phyloP scores from a whole-genome alignment of 1,139 yeast genomes.

The Geotrichum restrictum region DNA sequence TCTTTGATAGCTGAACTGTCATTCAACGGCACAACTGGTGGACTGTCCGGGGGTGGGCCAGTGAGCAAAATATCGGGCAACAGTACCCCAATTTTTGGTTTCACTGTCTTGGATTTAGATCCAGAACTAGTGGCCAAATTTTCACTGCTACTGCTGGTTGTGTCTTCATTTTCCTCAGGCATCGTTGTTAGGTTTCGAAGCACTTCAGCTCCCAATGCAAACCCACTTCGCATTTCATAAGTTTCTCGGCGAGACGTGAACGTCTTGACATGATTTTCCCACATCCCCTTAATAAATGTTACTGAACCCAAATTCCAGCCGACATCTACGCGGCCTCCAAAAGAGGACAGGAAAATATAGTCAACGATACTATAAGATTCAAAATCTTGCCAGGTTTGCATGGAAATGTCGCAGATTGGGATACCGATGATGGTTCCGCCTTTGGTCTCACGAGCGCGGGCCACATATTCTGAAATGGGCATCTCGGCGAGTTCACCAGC shows the following conservation, averaged over 20 bases:
- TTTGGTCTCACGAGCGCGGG: constrained; percentile 53
- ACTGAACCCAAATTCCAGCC: constrained; percentile 92
- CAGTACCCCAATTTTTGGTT: too few species aligned
- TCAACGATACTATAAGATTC: constrained; percentile 49
- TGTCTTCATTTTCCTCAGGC: not conserved
- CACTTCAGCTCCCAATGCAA: constrained; percentile 8
- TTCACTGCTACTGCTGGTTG: not conserved
- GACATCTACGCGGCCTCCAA: constrained; percentile 86
- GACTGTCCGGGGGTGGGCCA: too few species aligned
- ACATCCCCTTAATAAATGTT: constrained; percentile 89
- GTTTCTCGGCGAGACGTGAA: constrained; percentile 48
- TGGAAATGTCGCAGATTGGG: constrained; percentile 69
- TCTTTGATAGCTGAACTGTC: not conserved
- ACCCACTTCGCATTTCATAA: constrained; percentile 25
- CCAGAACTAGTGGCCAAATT: not conserved
- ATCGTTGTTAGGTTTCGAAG: not conserved
- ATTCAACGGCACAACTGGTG: too few species aligned
- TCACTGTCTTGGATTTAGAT: too few species aligned
- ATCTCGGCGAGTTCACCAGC: constrained; percentile 48
- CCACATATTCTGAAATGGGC: constrained; percentile 53
- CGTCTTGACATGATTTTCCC: constrained; percentile 67
- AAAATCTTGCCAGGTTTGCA: constrained; percentile 66
- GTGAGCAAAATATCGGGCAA: too few species aligned
- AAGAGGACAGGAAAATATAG: constrained; percentile 62
- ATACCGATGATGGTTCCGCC: constrained; percentile 81